These are phyloP conservation scores for Helotiales sp. DNA, from an alignment of 2,329 filamentous ascomycete species.

Conservation along the genomic window DNA sequence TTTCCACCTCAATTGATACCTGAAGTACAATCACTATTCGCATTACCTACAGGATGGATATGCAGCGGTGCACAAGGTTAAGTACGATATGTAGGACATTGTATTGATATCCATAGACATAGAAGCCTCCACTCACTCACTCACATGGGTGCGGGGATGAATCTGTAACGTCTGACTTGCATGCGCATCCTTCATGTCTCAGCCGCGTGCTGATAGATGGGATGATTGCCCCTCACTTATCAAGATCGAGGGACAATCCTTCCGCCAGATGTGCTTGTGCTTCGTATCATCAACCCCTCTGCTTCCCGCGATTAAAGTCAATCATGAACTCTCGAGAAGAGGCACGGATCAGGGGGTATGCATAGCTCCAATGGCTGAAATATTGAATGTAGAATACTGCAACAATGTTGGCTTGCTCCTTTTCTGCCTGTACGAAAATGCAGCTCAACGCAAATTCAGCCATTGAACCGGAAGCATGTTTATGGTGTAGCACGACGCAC, in stretches of 20 bases:
- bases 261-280: background rate
- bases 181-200: background rate
- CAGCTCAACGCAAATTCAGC: no score
- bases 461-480: no score
- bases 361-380: background rate
- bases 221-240: background rate
- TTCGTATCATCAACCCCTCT: background rate
- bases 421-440: no score
- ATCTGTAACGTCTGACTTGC: conserved; percentile 24
- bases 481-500: no score
- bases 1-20: background rate
- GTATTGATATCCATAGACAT: conserved; percentile 7
- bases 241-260: background rate
- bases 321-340: background rate
- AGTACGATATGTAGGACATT: background rate
- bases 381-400: no score
- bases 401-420: no score
- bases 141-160: conserved; percentile 13
- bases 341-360: background rate
- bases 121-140: conserved; percentile 1
- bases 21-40: no score
- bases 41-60: background rate
- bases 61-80: background rate
- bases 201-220: background rate
- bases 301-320: background rate